Evolutionary conservation across 805 yeast genomes (phyloP).

Genomic region (Grigorovia yakushimaensis): DNA sequence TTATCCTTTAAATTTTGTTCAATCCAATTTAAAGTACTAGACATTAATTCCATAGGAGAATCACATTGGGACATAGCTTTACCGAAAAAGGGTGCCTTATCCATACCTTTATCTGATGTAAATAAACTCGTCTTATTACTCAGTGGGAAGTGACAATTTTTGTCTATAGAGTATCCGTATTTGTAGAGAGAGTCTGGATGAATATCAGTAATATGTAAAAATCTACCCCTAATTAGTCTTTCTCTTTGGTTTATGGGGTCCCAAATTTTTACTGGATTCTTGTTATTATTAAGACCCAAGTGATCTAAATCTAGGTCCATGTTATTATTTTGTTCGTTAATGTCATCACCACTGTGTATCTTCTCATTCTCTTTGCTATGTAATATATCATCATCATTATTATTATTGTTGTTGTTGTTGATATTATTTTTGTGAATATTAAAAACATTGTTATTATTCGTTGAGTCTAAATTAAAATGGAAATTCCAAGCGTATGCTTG

Average conservation of each 20-base stretch:
- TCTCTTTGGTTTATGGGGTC: constrained; percentile 11
- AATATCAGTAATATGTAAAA: constrained; percentile 76
- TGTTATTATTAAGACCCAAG: constrained; percentile 9
- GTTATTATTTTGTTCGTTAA: too few relatives aligned
- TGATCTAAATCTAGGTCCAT: background rate
- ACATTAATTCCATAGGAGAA: constrained; percentile 52
- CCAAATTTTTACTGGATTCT: constrained; percentile 27
- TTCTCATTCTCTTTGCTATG: too few relatives aligned
- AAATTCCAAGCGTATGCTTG: too few relatives aligned
- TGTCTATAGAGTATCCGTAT: constrained; percentile 39
- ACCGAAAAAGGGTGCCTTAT: constrained; percentile 57
- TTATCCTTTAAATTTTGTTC: constrained; percentile 55
- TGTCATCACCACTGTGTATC: too few relatives aligned
- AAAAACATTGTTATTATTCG: too few relatives aligned
- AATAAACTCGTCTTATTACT: background rate
- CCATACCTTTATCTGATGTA: constrained; percentile 15
- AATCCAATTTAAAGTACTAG: constrained; percentile 60
- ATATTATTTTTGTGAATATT: too few relatives aligned
- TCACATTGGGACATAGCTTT: constrained; percentile 74
- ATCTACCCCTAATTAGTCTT: constrained; percentile 52
- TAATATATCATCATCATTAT: too few relatives aligned
- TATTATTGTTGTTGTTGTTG: too few relatives aligned
- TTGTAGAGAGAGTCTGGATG: constrained; percentile 71
- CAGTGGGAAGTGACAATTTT: constrained; percentile 44
- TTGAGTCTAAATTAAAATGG: too few relatives aligned